These are phyloP conservation scores for Candida mesenterica DNA, from an alignment of 1,139 yeast genomes.

Conservation along the genomic window DNA sequence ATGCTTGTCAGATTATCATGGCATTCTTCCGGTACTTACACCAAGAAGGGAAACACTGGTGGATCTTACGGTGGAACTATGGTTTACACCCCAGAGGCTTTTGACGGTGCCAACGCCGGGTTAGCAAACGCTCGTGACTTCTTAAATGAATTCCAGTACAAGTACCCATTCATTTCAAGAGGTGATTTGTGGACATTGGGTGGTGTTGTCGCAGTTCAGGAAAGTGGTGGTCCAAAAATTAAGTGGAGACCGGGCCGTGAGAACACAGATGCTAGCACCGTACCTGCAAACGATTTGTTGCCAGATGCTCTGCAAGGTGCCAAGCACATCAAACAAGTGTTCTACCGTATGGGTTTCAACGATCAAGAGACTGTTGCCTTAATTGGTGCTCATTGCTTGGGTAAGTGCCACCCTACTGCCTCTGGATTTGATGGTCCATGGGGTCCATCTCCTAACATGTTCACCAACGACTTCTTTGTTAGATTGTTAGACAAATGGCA, in stretches of 20 bases:
- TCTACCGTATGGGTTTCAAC: slow-evolving; percentile 66
- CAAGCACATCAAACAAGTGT: slow-evolving; percentile 63
- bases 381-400: slow-evolving; percentile 86
- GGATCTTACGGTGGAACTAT: slow-evolving; percentile 88
- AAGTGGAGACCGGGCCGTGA: slow-evolving; percentile 85
- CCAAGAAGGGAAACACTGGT: slow-evolving; percentile 56
- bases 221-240: slow-evolving; percentile 81
- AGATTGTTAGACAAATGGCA: slow-evolving; percentile 79
- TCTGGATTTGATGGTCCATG: slow-evolving; percentile 92
- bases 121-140: slow-evolving; percentile 65
- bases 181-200: slow-evolving; percentile 90
- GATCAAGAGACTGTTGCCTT: slow-evolving; percentile 86
- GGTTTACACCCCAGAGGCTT: slow-evolving; percentile 63
- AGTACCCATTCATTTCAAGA: slow-evolving; percentile 75
- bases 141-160: slow-evolving; percentile 54
- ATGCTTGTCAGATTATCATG: slow-evolving; percentile 71
- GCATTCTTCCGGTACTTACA: slow-evolving; percentile 74
- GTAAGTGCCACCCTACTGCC: slow-evolving; percentile 64
- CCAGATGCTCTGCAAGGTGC: slow-evolving; percentile 81
- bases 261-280: slow-evolving; percentile 42
- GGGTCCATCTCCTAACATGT: slow-evolving; percentile 86
- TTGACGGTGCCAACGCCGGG: slow-evolving; percentile 76
- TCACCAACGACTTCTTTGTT: slow-evolving; percentile 79
- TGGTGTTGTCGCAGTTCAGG: slow-evolving; percentile 86
- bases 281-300: slow-evolving; percentile 70